Evolutionary conservation across 176 grass and related monocot genomes (phyloP).

Genomic region (Oryza glaberrima): DNA sequence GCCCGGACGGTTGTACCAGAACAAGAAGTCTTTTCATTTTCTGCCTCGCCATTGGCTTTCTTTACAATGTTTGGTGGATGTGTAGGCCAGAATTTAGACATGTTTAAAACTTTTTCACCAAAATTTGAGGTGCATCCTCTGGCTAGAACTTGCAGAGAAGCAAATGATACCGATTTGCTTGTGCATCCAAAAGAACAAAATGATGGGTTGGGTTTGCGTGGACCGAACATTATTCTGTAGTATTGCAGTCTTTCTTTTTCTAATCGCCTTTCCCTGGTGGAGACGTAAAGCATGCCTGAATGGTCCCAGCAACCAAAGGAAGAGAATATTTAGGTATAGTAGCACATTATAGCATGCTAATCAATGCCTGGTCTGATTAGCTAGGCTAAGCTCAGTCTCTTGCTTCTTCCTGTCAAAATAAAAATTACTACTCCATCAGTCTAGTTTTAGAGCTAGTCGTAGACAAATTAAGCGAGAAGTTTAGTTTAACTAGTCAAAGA

Average conservation of each 20-base stretch:
- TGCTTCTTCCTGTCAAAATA: background rate
- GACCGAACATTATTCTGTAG: background rate
- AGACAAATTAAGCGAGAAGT: too few species aligned
- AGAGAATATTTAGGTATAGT: constrained; percentile 25
- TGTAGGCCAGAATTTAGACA: background rate
- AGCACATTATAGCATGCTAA: background rate
- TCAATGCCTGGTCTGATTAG: background rate
- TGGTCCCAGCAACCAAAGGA: constrained; percentile 13
- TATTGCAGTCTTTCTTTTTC: background rate
- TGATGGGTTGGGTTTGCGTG: background rate
- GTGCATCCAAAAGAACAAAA: constrained; percentile 28
- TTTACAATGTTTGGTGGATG: background rate
- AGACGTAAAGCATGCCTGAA: constrained; percentile 26
- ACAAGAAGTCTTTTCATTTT: too few species aligned
- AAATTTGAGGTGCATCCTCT: background rate
- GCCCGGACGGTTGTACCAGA: too few species aligned
- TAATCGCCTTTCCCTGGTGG: constrained; percentile 4
- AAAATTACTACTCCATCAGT: too few species aligned
- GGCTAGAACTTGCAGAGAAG: background rate
- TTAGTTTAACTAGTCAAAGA: too few species aligned
- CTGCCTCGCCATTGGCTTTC: too few species aligned
- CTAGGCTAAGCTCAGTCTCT: background rate
- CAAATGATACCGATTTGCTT: background rate
- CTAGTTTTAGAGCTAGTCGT: too few species aligned
- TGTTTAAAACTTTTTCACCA: background rate